phyloP scores from a whole-genome alignment of 768 basidiomycete species.

The Psilocybe cubensis region DNA sequence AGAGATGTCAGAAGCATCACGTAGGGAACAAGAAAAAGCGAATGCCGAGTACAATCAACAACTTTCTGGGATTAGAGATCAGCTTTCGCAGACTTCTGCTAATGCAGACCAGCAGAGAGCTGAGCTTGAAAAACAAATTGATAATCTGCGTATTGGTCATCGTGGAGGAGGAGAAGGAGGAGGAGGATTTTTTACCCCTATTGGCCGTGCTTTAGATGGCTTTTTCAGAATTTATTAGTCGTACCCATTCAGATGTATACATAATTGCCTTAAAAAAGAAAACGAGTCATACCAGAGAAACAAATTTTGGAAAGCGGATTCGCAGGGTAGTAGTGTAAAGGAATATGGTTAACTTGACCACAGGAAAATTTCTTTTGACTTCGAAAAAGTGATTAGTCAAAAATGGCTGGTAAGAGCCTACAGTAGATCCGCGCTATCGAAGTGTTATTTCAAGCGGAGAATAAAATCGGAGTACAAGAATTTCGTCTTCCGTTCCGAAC shows the following conservation, averaged over 20 bases:
- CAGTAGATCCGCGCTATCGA: too few species aligned
- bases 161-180: not conserved
- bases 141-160: constrained; percentile 17
- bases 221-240: constrained; percentile 20
- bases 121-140: constrained; percentile 19
- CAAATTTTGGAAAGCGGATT: too few species aligned
- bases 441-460: too few species aligned
- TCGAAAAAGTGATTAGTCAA: too few species aligned
- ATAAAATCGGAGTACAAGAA: too few species aligned
- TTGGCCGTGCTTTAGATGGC: constrained; percentile 20
- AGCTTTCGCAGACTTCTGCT: constrained; percentile 1
- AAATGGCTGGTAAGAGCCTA: too few species aligned
- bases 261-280: too few species aligned
- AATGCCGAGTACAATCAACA: constrained; percentile 12
- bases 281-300: too few species aligned
- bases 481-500: too few species aligned
- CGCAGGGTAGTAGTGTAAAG: too few species aligned
- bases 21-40: constrained; percentile 6
- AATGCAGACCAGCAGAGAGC: constrained; percentile 10
- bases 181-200: constrained; percentile 22
- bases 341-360: too few species aligned
- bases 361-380: too few species aligned
- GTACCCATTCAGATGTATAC: constrained; percentile 21
- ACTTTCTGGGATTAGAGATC: not conserved
- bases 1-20: constrained; percentile 22